Evolutionary conservation across 2,329 filamentous ascomycete species (phyloP), one percentile per base, ranked within the genome.

Genomic region (Beauveria brongniartii): DNA sequence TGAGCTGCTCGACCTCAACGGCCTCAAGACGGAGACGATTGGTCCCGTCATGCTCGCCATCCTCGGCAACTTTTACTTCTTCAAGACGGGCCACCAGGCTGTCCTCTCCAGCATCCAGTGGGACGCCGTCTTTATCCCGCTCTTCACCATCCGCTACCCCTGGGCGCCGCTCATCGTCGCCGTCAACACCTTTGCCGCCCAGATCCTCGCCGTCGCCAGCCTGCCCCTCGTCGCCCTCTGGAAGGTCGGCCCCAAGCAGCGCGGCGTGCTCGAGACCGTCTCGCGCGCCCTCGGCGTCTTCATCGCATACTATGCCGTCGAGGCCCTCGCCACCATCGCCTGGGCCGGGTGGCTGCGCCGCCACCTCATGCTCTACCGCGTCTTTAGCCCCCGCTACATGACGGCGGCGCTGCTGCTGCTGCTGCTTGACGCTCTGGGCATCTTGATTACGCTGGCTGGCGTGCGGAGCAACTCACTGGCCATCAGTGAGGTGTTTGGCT

Each of bases 61-160:
- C n/a, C 84, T 99, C 1, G 94, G 92, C 63, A 91, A 89, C 69
- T 96, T 93, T 74, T 88, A 97, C 78, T 99, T 87, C 79, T 99
- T 99, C 84, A 97, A 96, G 71, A 99, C 94, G 0, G 94, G 94
- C 63, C 94, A 99, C 74, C 93, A 97, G 75, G 93, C 93, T 14
- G 89, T 87, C 0, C 82, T 96, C 26, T 83, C 87, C 66, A 90
- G 86, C 65, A 93, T 99, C 69, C 94, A 99, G 71, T 99, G 94
- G 94, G 94, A 99, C 75, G 84, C 85, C 22, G 93, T 92, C 3
- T 99, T 99, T 75, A 90, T 99, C 66, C 90, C 93, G 0, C 81
- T 97, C 8, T 85, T 88, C 62, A 85, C 84, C 6, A 84, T 99
- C 65, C 84, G 84, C 61, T 97, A 99, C 74, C 94, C 94, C 1